These are phyloP conservation scores for Tolypocladium album DNA, from an alignment of 2,329 filamentous ascomycete genomes.

Conservation along the genomic window DNA sequence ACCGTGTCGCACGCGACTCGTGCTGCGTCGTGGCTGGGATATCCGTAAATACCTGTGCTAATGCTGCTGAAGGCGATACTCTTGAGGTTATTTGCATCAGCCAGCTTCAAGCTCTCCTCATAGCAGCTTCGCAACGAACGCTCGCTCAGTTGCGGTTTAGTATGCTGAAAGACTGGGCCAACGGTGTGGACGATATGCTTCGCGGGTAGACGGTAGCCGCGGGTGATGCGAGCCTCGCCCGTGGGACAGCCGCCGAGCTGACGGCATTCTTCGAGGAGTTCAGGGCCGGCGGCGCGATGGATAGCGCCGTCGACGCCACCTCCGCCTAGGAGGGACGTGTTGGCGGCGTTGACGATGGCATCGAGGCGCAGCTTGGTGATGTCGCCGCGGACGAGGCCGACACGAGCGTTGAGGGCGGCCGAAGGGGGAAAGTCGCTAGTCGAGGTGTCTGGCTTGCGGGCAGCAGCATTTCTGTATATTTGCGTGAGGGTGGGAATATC, in stretches of 20 bases:
- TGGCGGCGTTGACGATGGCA: slow-evolving; percentile 90
- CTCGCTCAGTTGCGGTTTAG: slow-evolving; percentile 25
- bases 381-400: slow-evolving; percentile 63
- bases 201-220: slow-evolving; percentile 64
- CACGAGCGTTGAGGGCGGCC: slow-evolving; percentile 54
- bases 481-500: slow-evolving; percentile 52
- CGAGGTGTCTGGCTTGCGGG: not conserved
- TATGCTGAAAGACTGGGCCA: slow-evolving; percentile 60
- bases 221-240: slow-evolving; percentile 74
- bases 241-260: slow-evolving; percentile 61
- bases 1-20: slow-evolving; percentile 54
- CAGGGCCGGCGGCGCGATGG: slow-evolving; percentile 66
- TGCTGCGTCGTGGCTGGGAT: slow-evolving; percentile 65
- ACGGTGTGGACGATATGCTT: slow-evolving; percentile 82
- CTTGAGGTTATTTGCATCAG: slow-evolving; percentile 52
- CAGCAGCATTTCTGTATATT: slow-evolving; percentile 43
- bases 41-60: slow-evolving; percentile 85
- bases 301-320: slow-evolving; percentile 90
- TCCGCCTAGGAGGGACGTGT: slow-evolving; percentile 65
- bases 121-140: slow-evolving; percentile 55
- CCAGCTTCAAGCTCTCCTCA: slow-evolving; percentile 57
- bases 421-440: slow-evolving; percentile 23
- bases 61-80: slow-evolving; percentile 75
- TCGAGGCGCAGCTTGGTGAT: slow-evolving; percentile 72
- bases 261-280: slow-evolving; percentile 60